Evolutionary conservation across 2,329 filamentous ascomycete species (phyloP), one percentile per base, ranked within the genome.

Genomic region (Dryadomyces sulphureus): DNA sequence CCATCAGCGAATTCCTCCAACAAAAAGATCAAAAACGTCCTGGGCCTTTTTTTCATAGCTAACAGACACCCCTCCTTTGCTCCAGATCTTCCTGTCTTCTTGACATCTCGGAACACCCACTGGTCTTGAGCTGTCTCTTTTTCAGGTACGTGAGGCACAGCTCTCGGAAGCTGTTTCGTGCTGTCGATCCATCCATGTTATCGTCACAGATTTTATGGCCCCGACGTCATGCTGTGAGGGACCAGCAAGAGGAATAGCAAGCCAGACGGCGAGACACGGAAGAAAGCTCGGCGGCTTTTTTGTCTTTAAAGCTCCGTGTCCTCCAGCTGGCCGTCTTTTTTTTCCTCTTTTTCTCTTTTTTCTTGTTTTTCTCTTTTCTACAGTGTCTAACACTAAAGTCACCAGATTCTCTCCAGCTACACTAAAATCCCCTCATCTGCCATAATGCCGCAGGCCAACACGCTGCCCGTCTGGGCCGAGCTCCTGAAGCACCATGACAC

Each of bases 401-500:
- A 11, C 32, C 12, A 17, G 25, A 21, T 27, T 25, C 36, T 21
- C 25, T 38, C 22, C 22, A 45, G n/a, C 43, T 19, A 36, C 46
- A 14, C 24, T 3, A 39, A 16, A 46, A 27, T 48, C 42, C 7
- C n/a, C 39, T 20, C 14, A 45, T 9, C 27, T n/a, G n/a, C n/a
- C 60, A 69, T 56, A 54, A 81, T 94, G 78, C 75, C 85, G 56
- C 88, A 93, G 70, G 82, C 90, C 56, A 88, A 80, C 62, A 83
- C 87, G 53, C 81, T 94, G 56, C 72, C 79, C 57, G 81, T 87
- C 60, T 98, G 92, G 90, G 76, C 83, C 63, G 77, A 84, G 62
- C 87, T 98, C 60, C 85, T 94, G 69, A 75, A 85, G 59, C 89
- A 96, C 68, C 88, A 93, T 68, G 81, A 85, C 65, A 75, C 73